Conservation (phyloP, 352 stramenopile genomes). For the Pythium dissimile region DNA sequence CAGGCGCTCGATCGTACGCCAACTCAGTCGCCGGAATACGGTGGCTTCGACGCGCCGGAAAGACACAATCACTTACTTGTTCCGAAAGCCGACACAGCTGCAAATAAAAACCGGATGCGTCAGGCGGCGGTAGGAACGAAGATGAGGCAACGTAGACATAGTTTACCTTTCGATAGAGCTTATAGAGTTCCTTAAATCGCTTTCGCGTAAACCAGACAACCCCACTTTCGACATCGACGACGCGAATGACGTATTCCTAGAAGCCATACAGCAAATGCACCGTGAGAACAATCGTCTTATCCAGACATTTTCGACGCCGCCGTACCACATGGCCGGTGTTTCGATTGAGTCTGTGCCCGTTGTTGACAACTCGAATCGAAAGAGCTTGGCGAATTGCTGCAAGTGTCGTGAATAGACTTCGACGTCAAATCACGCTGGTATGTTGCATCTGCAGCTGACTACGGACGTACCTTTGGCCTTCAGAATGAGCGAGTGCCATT, state of each 20-base stretch:
- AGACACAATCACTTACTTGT: conserved; percentile 61
- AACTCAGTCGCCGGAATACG: conserved; percentile 57
- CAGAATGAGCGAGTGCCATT: conserved; percentile 81
- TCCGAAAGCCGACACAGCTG: conserved; percentile 71
- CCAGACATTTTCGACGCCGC: no score
- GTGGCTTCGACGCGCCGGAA: conserved; percentile 59
- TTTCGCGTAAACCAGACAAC: conserved; percentile 84
- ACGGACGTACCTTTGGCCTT: conserved; percentile 74
- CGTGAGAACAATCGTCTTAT: no score
- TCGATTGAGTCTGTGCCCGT: conserved; percentile 46
- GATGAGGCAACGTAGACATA: conserved; percentile 1
- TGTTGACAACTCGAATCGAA: conserved; percentile 74
- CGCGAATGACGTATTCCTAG: conserved; percentile 83
- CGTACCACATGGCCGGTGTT: conserved; percentile 69
- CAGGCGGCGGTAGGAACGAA: no score
- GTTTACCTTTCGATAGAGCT: conserved; percentile 76
- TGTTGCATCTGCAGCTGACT: no score
- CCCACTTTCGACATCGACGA: conserved; percentile 81
- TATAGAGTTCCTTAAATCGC: conserved; percentile 79
- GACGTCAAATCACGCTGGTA: no score
- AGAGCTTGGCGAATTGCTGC: conserved; percentile 74
- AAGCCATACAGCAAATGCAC: neutral
- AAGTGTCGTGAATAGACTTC: neutral
- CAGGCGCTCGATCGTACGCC: conserved; percentile 62
- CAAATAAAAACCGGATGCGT: neutral